These are phyloP conservation scores for Aaosphaeria pasadenensis DNA, from an alignment of 2,329 filamentous ascomycete genomes.

Conservation along the genomic window DNA sequence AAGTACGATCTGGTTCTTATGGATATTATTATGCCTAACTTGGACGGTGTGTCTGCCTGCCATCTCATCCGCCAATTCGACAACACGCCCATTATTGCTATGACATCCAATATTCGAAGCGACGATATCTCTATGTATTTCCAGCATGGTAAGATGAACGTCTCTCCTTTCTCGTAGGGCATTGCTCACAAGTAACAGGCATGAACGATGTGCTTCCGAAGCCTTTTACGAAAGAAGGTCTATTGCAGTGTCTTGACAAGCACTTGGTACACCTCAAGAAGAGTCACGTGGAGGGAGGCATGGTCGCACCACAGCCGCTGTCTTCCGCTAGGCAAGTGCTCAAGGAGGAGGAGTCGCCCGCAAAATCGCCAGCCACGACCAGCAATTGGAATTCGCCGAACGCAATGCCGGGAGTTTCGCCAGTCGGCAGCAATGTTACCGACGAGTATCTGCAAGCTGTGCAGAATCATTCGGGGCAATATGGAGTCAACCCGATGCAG, in stretches of 20 bases:
- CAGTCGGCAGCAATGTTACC: slow-evolving; percentile 48
- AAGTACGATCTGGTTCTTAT: slow-evolving; percentile 61
- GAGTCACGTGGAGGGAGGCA: slow-evolving; percentile 44
- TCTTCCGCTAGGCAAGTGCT: slow-evolving; percentile 54
- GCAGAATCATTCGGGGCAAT: slow-evolving; percentile 40
- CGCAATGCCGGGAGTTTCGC: slow-evolving; percentile 56
- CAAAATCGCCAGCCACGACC: slow-evolving; percentile 58
- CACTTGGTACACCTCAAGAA: slow-evolving; percentile 83
- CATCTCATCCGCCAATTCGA: slow-evolving; percentile 89
- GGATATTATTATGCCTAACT: slow-evolving; percentile 87
- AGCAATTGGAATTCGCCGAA: slow-evolving; percentile 64
- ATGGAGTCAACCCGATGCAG: slow-evolving; percentile 34
- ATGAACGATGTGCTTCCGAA: slow-evolving; percentile 98
- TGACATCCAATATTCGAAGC: slow-evolving; percentile 97
- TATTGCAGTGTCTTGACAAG: slow-evolving; percentile 79
- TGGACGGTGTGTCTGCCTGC: slow-evolving; percentile 92
- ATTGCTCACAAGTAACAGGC: slow-evolving; percentile 54
- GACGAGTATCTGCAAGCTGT: slow-evolving; percentile 48
- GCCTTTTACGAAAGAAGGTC: slow-evolving; percentile 84
- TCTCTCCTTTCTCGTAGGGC: background rate
- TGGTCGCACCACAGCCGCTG: slow-evolving; percentile 53
- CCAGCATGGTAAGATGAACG: slow-evolving; percentile 70
- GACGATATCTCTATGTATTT: slow-evolving; percentile 98
- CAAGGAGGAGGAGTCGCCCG: slow-evolving; percentile 62
- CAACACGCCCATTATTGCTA: slow-evolving; percentile 86